Base-by-base conservation (phyloP, 768 basidiomycete species). In the Tephrocybe sp. region DNA sequence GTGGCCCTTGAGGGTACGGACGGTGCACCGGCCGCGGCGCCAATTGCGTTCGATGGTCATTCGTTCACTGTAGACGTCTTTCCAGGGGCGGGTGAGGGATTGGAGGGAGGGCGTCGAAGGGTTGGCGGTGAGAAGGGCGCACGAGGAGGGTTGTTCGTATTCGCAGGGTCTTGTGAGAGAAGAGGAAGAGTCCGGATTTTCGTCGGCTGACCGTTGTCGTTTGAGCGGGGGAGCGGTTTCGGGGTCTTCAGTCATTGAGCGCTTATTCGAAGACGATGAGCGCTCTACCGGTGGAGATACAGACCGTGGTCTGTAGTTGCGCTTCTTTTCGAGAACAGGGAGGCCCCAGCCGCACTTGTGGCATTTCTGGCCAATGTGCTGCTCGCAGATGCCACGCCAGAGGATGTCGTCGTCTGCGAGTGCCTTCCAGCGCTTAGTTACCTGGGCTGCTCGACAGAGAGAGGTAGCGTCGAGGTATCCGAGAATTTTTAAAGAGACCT, bases 291-390 rank as follows among this genome's bases (percentile, higher is more conserved):
- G 47, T 1, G 60, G 53, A 18, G 67, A 61, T 15, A 57, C 53
- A 9, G 65, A 74, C 18, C 62, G 63, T 7, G 71, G 60, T 37
- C 74, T 74, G 52, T 74, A 69, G 21, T 69, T 69, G 21, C 85
- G 77, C 55, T 81, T 82, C 62, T 82, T 86, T 66, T 96, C 91
- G 18, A 99, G 75, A 28, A 97, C 76, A 13, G 97, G 97, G 37
- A 99, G 73, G 15, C 94, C 95, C 95, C 96, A 98, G 2, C 97
- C 97, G 59, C 97, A 98, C 67, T 96, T 97, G 59, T 79, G 83
- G 60, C 97, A 99, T 62, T 93, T 96, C 61, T 93, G 86, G 16
- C 96, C 96, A 47, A 99, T 98, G 54, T 99, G 97, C 65, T 99
- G 97, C 63, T 96, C 92, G 66, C 97, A 98, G 64, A 99, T 98